Conservation (phyloP, 2,329 filamentous ascomycete genomes). For the Calonectria pteridis region DNA sequence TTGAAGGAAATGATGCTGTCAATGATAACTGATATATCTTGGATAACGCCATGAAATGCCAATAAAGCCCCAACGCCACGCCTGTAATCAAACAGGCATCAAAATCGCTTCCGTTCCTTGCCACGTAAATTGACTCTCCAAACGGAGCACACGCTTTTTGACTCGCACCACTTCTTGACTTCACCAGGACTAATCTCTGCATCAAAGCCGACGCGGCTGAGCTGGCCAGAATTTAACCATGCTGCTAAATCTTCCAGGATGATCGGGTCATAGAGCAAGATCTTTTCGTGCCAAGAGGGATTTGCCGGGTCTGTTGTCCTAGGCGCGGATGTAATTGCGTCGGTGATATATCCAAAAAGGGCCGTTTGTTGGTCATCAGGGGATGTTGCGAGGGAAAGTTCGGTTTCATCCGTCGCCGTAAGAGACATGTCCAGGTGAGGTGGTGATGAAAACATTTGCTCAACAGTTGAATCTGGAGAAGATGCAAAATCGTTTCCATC, state of each 20-base stretch:
- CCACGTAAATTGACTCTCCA: slow-evolving; percentile 71
- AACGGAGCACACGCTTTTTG: slow-evolving; percentile 85
- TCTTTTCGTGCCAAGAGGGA: slow-evolving; percentile 90
- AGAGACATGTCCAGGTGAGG: slow-evolving; percentile 57
- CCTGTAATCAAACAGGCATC: slow-evolving; percentile 28
- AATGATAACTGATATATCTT: slow-evolving; percentile 12
- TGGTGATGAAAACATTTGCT: slow-evolving; percentile 59
- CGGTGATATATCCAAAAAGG: slow-evolving; percentile 66
- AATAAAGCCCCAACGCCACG: slow-evolving; percentile 31
- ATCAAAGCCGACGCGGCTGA: slow-evolving; percentile 74
- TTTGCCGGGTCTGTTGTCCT: slow-evolving; percentile 61
- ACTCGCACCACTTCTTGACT: slow-evolving; percentile 92
- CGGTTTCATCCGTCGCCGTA: slow-evolving; percentile 59
- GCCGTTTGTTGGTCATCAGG: slow-evolving; percentile 57
- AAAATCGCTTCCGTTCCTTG: slow-evolving; percentile 65
- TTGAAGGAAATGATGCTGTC: not conserved
- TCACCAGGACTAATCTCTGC: slow-evolving; percentile 72
- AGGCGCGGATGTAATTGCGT: slow-evolving; percentile 65
- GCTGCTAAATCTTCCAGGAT: slow-evolving; percentile 85
- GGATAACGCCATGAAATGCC: slow-evolving; percentile 17
- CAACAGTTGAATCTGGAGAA: slow-evolving; percentile 51
- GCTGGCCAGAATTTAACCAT: slow-evolving; percentile 83
- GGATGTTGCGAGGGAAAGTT: slow-evolving; percentile 55
- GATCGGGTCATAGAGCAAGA: slow-evolving; percentile 92
- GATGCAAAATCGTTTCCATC: slow-evolving; percentile 49